phyloP scores from a whole-genome alignment of 331 rosid species.

The Malus hybrid region DNA sequence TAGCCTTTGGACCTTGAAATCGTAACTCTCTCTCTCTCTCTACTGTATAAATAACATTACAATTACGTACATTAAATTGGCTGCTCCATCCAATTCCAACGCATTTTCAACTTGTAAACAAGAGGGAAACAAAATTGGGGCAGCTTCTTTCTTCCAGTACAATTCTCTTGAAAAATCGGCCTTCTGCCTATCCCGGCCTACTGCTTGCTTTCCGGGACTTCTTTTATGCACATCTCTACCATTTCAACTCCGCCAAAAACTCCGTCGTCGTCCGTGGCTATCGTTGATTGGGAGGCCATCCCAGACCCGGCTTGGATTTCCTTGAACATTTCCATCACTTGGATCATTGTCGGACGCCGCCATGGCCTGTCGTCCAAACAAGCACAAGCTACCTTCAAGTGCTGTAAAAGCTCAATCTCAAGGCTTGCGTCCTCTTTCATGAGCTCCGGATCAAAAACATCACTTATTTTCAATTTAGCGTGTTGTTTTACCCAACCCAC shows the following conservation, averaged over 20 bases:
- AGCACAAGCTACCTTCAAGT: constrained; percentile 71
- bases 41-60: constrained; percentile 64
- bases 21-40: neutral
- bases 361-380: constrained; percentile 79
- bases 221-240: constrained; percentile 86
- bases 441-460: no score
- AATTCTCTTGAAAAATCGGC: constrained; percentile 22
- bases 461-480: no score
- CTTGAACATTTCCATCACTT: constrained; percentile 86
- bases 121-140: constrained; percentile 32
- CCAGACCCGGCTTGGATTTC: constrained; percentile 90
- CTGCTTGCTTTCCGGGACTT: constrained; percentile 67
- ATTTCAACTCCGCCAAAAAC: constrained; percentile 49
- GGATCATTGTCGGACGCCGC: constrained; percentile 84
- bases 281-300: constrained; percentile 72
- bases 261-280: constrained; percentile 43
- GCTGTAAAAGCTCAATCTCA: constrained; percentile 82
- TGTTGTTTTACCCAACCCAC: no score
- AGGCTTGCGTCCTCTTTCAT: constrained; percentile 59
- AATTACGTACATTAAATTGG: constrained; percentile 44
- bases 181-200: constrained; percentile 20
- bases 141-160: no score
- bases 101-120: constrained; percentile 29
- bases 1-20: no score
- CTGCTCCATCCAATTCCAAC: constrained; percentile 7